These are phyloP conservation scores for Penicillium canescens DNA, from an alignment of 495 filamentous ascomycete species.

Conservation along the genomic window DNA sequence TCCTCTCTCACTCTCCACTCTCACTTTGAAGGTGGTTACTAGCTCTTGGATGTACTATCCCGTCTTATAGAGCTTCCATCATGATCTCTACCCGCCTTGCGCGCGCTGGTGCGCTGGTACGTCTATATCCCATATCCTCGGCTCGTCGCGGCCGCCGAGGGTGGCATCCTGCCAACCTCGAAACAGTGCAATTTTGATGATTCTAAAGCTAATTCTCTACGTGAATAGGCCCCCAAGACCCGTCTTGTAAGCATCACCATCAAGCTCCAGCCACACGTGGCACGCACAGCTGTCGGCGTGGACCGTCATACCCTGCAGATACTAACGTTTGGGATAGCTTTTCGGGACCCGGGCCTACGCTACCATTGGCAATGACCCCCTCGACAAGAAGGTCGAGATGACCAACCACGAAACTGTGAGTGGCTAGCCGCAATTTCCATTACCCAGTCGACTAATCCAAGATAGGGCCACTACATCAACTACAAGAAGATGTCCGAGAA, in stretches of 20 bases:
- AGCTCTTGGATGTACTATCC: conserved; percentile 40
- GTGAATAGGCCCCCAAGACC: conserved; percentile 46
- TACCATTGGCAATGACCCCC: conserved; percentile 61
- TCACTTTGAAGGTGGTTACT: conserved; percentile 43
- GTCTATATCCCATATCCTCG: conserved; percentile 23
- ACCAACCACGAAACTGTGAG: conserved; percentile 70
- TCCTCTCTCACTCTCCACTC: conserved; percentile 39
- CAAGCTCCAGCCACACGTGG: conserved; percentile 5
- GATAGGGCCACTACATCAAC: conserved; percentile 74
- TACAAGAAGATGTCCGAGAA: conserved; percentile 98
- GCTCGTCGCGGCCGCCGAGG: neutral
- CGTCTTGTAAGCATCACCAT: conserved; percentile 51
- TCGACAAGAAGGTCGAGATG: conserved; percentile 81
- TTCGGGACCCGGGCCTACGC: conserved; percentile 57
- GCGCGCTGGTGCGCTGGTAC: conserved; percentile 59
- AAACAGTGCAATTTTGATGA: neutral
- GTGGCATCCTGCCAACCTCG: conserved; percentile 1
- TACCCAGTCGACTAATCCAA: neutral
- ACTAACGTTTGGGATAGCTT: conserved; percentile 36
- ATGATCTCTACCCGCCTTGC: conserved; percentile 59
- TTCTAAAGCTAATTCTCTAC: conserved; percentile 27
- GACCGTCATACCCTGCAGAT: conserved; percentile 3
- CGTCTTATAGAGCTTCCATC: conserved; percentile 42
- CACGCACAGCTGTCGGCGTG: conserved; percentile 8
- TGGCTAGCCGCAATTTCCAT: conserved; percentile 4